Percentiles rank a stretch among this genome's conserved stretches.
These are phyloP conservation scores for Hansenula sp. DNA, from an alignment of 1,139 yeast genomes.

Conservation along the genomic window DNA sequence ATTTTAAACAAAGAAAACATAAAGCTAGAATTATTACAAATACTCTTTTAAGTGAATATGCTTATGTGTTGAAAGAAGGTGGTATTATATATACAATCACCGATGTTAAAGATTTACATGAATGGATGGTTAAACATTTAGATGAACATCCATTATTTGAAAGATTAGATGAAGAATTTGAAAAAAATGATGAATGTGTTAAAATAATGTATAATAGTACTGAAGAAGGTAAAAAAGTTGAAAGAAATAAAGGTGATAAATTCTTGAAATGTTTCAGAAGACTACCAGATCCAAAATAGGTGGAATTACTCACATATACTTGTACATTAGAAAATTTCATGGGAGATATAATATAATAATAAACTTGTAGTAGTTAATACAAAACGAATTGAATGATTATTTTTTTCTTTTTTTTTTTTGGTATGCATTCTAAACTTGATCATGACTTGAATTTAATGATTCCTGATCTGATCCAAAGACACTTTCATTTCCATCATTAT, in stretches of 20 bases:
- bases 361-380: neutral
- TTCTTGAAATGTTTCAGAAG: conserved; percentile 87
- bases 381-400: neutral
- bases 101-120: conserved; percentile 88
- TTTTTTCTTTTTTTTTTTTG: too few relatives aligned
- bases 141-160: conserved; percentile 89
- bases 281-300: conserved; percentile 47
- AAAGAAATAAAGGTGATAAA: conserved; percentile 81
- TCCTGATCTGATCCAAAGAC: conserved; percentile 16
- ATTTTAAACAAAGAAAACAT: conserved; percentile 94
- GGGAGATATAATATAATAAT: too few relatives aligned
- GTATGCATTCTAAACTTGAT: neutral
- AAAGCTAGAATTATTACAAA: conserved; percentile 93
- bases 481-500: conserved; percentile 5
- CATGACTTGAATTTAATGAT: conserved; percentile 5
- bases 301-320: neutral
- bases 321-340: neutral
- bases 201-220: conserved; percentile 84
- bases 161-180: conserved; percentile 78
- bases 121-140: conserved; percentile 94
- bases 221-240: conserved; percentile 96
- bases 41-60: conserved; percentile 86
- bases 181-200: conserved; percentile 73
- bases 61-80: conserved; percentile 80
- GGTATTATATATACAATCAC: conserved; percentile 93